These are phyloP conservation scores for Stygiomarasmius scandens DNA, from an alignment of 1,284 basidiomycete species.

Conservation along the genomic window DNA sequence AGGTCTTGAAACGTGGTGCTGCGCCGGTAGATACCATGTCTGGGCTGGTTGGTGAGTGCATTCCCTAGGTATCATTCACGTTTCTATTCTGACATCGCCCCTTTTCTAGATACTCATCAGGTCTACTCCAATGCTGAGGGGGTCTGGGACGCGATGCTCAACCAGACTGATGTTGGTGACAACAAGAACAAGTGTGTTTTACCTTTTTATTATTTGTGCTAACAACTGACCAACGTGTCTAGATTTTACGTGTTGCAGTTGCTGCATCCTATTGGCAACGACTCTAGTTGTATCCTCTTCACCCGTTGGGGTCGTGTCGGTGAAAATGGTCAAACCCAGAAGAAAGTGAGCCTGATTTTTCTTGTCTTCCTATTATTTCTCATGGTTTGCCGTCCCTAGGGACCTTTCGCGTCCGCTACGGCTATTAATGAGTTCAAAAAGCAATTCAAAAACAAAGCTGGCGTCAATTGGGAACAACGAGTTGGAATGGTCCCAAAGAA, in stretches of 20 bases:
- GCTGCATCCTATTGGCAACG: slow-evolving; percentile 52
- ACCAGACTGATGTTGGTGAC: slow-evolving; percentile 63
- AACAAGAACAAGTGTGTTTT: slow-evolving; percentile 62
- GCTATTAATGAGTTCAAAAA: slow-evolving; percentile 61
- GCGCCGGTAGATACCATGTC: slow-evolving; percentile 62
- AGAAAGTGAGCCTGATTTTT: slow-evolving; percentile 41
- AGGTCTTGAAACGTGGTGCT: slow-evolving; percentile 57
- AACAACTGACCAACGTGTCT: slow-evolving; percentile 1
- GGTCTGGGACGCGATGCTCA: slow-evolving; percentile 71
- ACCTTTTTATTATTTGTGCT: not conserved
- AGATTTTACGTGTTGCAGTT: slow-evolving; percentile 71
- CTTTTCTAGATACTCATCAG: slow-evolving; percentile 51
- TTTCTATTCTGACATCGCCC: slow-evolving; percentile 6
- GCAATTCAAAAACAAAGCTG: slow-evolving; percentile 62
- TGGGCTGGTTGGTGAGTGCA: slow-evolving; percentile 47
- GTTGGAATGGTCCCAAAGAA: slow-evolving; percentile 58
- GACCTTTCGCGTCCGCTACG: slow-evolving; percentile 30
- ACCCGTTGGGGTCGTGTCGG: slow-evolving; percentile 69
- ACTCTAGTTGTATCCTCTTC: slow-evolving; percentile 42
- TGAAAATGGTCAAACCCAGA: slow-evolving; percentile 52
- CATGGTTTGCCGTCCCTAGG: slow-evolving; percentile 27
- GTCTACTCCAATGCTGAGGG: slow-evolving; percentile 51
- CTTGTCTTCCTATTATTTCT: not conserved
- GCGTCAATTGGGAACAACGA: slow-evolving; percentile 52
- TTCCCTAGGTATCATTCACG: not conserved